Base-by-base conservation (phyloP, 257 asterid genomes). In the Salvia hispanica region DNA sequence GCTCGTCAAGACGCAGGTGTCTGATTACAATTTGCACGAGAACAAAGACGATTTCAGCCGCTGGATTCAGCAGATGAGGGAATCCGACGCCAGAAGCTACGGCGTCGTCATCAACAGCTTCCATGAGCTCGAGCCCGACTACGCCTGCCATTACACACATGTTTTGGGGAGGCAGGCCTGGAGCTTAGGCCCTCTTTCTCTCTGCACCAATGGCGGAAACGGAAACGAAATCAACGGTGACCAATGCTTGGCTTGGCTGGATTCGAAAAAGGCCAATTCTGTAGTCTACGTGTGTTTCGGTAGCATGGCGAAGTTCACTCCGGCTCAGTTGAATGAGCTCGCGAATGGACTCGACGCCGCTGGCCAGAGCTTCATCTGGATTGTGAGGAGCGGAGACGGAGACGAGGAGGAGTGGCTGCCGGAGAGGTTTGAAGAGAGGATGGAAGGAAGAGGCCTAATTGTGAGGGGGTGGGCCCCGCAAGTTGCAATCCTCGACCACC, bases 401-500 rank as follows among this genome's bases (percentile, higher is more conserved):
- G 54, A 14, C 7, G 40, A 52, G 10, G 76, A 76, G n/a, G 57
- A 66, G 1, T 72, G 75, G 81, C 40, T 83, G 52, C 84, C 85
- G 13, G 39, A 71, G 4, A 78, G 70, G 9, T 80, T 57, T 10
- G 70, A 47, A 62, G 77, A 67, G 52, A 78, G 76, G n/a, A 51
- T 31, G 4, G 33, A 45, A 2, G 76, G 67, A 0, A 76, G 28
- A 12, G 84, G 85, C 8, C 11, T 80, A 2, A 54, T 80, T 3
- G 60, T 80, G 28, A 54, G 73, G 33, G 85, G 82, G 9, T 83
- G 88, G 81, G 84, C 88, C 6, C 85, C 84, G 5, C 86, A 83
- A n/a, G 42, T 60, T 16, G 18, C 15, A 72, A 78, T 83, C 3
- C 79, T 80, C 4, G 75, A 67, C 8, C 83, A 83, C 31, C 70